Evolutionary conservation across 495 filamentous ascomycete species (phyloP).

Genomic region (Aspergillus campestris): DNA sequence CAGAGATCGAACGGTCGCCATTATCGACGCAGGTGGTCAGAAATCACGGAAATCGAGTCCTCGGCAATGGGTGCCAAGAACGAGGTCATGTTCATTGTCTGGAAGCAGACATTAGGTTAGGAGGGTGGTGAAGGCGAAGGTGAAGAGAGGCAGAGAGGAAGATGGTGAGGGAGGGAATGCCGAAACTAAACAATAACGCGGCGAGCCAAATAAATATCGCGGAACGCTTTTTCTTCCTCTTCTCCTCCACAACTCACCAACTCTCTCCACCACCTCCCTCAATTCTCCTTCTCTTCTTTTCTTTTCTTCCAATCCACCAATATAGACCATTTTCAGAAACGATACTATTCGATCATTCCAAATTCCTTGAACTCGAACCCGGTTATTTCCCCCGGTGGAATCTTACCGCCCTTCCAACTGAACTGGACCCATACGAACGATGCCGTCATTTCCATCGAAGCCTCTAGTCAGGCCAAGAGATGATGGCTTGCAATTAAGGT

Average conservation of each 20-base stretch:
- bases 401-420: not conserved
- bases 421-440: slow-evolving; percentile 11
- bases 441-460: slow-evolving; percentile 32
- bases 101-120: not conserved
- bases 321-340: not conserved
- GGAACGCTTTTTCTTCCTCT: slow-evolving; percentile 11
- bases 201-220: slow-evolving; percentile 2
- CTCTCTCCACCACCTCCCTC: not conserved
- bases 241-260: slow-evolving; percentile 7
- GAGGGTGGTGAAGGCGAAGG: not conserved
- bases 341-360: not conserved
- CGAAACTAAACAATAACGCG: slow-evolving; percentile 1
- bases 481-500: slow-evolving; percentile 49
- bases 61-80: slow-evolving; percentile 15
- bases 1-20: slow-evolving; percentile 83
- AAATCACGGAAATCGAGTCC: slow-evolving; percentile 10
- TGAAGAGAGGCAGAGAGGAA: not conserved
- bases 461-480: slow-evolving; percentile 33
- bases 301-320: not conserved
- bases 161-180: not conserved
- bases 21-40: slow-evolving; percentile 33
- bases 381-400: too few species aligned
- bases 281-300: not conserved
- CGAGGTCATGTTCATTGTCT: slow-evolving; percentile 11
- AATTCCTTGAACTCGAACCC: too few species aligned